Evolutionary conservation across 2,329 filamentous ascomycete species (phyloP).

Genomic region (Karstenula rhodostoma): DNA sequence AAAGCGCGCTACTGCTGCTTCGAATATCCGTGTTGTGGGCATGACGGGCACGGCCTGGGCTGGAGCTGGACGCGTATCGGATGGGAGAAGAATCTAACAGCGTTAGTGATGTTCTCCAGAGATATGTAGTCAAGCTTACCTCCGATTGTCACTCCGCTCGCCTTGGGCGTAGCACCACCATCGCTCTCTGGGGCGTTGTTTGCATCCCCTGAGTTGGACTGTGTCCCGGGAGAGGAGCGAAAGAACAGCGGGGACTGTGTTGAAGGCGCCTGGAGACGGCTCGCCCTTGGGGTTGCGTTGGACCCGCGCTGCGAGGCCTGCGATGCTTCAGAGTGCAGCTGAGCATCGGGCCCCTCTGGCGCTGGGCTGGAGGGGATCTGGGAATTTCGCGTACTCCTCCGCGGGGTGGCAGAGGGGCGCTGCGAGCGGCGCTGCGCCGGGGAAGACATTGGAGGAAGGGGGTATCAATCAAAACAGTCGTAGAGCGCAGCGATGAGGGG

Average conservation of each 20-base stretch:
- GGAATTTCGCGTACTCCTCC: slow-evolving; percentile 63
- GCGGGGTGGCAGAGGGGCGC: slow-evolving; percentile 63
- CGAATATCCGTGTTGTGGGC: slow-evolving; percentile 73
- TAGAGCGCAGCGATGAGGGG: slow-evolving; percentile 13
- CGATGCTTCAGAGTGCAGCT: slow-evolving; percentile 53
- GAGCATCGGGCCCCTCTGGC: slow-evolving; percentile 52
- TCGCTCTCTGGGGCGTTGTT: slow-evolving; percentile 59
- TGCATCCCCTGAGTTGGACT: slow-evolving; percentile 49
- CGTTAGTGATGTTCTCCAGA: slow-evolving; percentile 22
- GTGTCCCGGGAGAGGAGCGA: slow-evolving; percentile 65
- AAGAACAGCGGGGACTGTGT: slow-evolving; percentile 81
- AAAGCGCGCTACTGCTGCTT: slow-evolving; percentile 87
- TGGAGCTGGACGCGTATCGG: slow-evolving; percentile 88
- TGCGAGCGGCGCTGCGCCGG: slow-evolving; percentile 64
- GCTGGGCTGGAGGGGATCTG: slow-evolving; percentile 62
- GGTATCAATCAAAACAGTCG: slow-evolving; percentile 17
- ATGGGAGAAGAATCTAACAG: slow-evolving; percentile 86
- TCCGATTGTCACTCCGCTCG: slow-evolving; percentile 67
- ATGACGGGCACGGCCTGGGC: slow-evolving; percentile 70
- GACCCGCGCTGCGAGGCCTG: slow-evolving; percentile 49
- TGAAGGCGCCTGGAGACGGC: slow-evolving; percentile 52
- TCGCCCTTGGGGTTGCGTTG: slow-evolving; percentile 57
- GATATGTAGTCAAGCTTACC: slow-evolving; percentile 58
- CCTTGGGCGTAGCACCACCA: slow-evolving; percentile 75
- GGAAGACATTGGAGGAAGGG: slow-evolving; percentile 64